Evolutionary conservation across 257 asterid genomes (phyloP).

Genomic region (Primulina tabacum): DNA sequence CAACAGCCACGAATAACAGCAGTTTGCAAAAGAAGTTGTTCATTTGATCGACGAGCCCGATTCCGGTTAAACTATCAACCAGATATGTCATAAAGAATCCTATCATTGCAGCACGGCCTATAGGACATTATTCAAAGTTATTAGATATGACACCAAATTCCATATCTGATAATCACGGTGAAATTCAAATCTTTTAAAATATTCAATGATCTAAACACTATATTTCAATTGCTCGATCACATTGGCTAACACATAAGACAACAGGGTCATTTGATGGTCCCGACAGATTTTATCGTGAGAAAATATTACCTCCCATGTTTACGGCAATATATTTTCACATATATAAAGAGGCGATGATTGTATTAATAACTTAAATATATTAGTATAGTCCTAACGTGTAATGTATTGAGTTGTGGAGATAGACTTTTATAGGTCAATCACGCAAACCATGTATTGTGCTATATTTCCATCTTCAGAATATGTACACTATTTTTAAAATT

Average conservation of each 20-base stretch:
- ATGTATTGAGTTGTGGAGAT: background rate
- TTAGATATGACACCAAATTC: no score
- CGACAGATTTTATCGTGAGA: background rate
- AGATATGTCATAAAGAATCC: slow-evolving; percentile 98
- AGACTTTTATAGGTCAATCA: no score
- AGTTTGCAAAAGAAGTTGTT: slow-evolving; percentile 92
- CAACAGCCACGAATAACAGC: slow-evolving; percentile 66
- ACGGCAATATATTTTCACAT: background rate
- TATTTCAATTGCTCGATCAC: background rate
- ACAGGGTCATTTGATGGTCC: background rate
- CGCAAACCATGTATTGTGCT: no score
- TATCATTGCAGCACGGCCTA: slow-evolving; percentile 98
- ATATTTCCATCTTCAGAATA: background rate
- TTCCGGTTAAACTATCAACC: slow-evolving; percentile 86
- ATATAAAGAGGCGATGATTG: background rate
- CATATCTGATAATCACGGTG: no score
- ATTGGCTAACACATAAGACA: background rate
- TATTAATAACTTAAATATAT: no score
- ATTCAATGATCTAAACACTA: background rate
- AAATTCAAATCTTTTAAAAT: background rate
- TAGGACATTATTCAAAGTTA: slow-evolving; percentile 7
- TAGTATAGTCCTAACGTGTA: no score
- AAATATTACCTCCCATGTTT: background rate
- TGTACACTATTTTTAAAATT: no score
- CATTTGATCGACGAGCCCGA: slow-evolving; percentile 95